A percentile compares a stretch with the other conserved stretches of the same genome.
These are phyloP conservation scores for Dichotomocladium elegans DNA, from an alignment of 371 early-diverging fungal genomes.

Conservation along the genomic window DNA sequence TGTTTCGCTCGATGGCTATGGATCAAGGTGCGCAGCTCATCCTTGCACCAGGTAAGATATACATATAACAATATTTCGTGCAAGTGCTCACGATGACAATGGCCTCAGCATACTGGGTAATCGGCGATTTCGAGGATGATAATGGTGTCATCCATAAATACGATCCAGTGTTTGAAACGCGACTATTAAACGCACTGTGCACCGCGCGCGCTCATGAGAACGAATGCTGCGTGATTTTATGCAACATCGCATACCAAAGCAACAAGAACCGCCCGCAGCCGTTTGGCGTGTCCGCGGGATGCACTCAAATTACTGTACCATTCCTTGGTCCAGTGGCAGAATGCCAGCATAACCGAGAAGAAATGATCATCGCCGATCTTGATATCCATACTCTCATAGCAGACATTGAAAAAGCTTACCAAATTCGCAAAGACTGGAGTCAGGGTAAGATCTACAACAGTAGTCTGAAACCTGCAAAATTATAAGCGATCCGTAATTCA, in stretches of 20 bases:
- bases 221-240: constrained; percentile 18
- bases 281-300: constrained; percentile 16
- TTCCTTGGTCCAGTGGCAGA: constrained; percentile 20
- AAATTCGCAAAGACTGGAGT: constrained; percentile 23
- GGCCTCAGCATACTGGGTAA: constrained; percentile 27
- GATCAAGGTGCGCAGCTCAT: constrained; percentile 20
- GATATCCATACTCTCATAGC: constrained; percentile 11
- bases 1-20: constrained; percentile 17
- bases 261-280: constrained; percentile 12
- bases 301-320: constrained; percentile 22
- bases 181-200: constrained; percentile 18
- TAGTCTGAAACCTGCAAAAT: too few relatives aligned
- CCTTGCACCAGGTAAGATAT: constrained; percentile 21
- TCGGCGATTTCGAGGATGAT: constrained; percentile 17
- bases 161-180: constrained; percentile 16
- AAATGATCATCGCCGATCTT: constrained; percentile 23
- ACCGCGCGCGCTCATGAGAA: constrained; percentile 22
- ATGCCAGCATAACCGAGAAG: constrained; percentile 19
- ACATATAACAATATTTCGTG: too few relatives aligned
- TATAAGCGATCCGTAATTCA: too few relatives aligned
- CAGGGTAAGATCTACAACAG: constrained; percentile 7
- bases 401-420: constrained; percentile 18
- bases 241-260: constrained; percentile 16
- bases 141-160: constrained; percentile 6
- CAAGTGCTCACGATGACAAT: too few relatives aligned